Conservation (phyloP, 2,329 filamentous ascomycete genomes). For the Phialemoniopsis sp. region DNA sequence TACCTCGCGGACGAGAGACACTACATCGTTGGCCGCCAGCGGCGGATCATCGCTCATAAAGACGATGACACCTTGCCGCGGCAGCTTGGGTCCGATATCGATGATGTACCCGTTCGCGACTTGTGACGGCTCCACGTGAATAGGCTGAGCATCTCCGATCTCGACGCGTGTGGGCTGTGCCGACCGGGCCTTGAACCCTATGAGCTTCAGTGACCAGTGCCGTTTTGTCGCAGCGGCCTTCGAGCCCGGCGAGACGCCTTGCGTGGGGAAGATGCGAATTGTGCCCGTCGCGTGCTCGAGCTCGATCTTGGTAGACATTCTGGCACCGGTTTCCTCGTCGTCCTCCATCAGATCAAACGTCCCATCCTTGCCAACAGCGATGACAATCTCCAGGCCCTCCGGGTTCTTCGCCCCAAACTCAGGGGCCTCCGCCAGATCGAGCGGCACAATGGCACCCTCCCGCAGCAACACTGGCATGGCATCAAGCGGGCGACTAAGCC, state of each 20-base stretch:
- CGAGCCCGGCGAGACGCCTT: no score
- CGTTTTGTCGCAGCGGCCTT: no score
- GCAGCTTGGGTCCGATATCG: no score
- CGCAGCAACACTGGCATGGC: conserved; percentile 48
- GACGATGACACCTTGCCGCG: background rate
- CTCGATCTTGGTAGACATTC: no score
- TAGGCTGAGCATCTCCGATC: no score
- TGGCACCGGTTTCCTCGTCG: background rate
- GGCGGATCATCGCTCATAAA: background rate
- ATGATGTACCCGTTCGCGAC: no score
- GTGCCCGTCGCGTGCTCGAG: no score
- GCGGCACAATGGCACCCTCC: conserved; percentile 54
- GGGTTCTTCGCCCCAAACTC: conserved; percentile 45
- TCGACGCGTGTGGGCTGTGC: no score
- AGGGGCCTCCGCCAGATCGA: conserved; percentile 38
- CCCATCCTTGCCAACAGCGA: conserved; percentile 42
- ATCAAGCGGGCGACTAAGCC: conserved; percentile 43
- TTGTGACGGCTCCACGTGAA: no score
- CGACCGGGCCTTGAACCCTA: no score
- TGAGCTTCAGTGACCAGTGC: no score
- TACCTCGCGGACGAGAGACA: background rate
- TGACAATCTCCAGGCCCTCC: conserved; percentile 39
- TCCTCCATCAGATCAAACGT: conserved; percentile 47
- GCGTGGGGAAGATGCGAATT: no score
- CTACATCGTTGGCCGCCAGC: background rate